phyloP scores from a whole-genome alignment of 345 rosid species.

The Linum tenue region DNA sequence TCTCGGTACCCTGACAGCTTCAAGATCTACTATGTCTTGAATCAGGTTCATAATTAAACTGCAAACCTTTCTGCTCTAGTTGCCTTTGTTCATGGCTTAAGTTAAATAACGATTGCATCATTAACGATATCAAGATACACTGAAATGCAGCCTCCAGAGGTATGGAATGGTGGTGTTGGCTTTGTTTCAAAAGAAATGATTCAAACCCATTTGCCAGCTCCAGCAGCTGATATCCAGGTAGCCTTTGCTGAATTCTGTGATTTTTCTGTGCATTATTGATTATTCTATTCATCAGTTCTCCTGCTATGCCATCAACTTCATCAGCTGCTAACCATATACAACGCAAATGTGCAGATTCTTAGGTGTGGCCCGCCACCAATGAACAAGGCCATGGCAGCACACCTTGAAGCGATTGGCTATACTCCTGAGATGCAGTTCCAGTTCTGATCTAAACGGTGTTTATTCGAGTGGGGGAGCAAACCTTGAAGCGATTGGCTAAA shows the following conservation, averaged over 20 bases:
- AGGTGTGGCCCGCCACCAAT: slow-evolving; percentile 96
- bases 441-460: slow-evolving; percentile 37
- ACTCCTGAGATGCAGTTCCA: slow-evolving; percentile 87
- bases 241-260: neutral
- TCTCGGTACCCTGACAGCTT: slow-evolving; percentile 54
- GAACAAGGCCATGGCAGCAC: slow-evolving; percentile 96
- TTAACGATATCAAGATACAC: neutral
- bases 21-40: slow-evolving; percentile 69
- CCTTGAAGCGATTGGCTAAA: too few relatives aligned
- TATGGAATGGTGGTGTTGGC: slow-evolving; percentile 87
- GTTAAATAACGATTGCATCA: too few relatives aligned
- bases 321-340: neutral
- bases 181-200: slow-evolving; percentile 90
- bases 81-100: too few relatives aligned
- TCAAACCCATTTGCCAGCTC: slow-evolving; percentile 68
- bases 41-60: slow-evolving; percentile 49
- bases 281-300: too few relatives aligned
- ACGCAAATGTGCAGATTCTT: slow-evolving; percentile 42
- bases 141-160: slow-evolving; percentile 64
- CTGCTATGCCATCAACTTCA: too few relatives aligned
- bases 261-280: neutral
- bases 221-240: slow-evolving; percentile 66
- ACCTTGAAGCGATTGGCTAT: slow-evolving; percentile 74
- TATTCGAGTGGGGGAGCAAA: neutral
- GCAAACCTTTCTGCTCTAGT: neutral